Base-by-base conservation (phyloP, 495 filamentous ascomycete genomes). In the Hyaloscypha finlandica region DNA sequence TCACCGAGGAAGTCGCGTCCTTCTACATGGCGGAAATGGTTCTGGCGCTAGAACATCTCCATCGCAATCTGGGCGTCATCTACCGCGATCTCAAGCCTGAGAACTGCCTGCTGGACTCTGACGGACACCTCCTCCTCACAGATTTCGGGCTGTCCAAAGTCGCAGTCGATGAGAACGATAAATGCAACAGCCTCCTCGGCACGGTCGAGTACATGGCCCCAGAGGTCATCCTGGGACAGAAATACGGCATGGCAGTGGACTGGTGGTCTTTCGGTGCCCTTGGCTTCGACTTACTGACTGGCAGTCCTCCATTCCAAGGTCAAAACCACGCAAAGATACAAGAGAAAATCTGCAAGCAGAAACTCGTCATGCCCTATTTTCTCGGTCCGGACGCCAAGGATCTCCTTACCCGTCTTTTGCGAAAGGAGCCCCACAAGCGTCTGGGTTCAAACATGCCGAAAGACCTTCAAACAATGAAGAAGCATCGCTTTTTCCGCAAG, bases 11-110 rank as follows among this genome's bases (percentile, higher is more conserved):
- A 39, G 89, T 88, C 3, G 91, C 92, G 0, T 91, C 93, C 14
- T 99, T 98, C 76, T 99, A 99, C 85, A 95, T 98, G 90, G 95
- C 94, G 0, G 92, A 97, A 81, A 93, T 98, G 86, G 89, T 96
- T 4, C 88, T 99, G 4, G 96, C 96, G 1, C 84, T 99, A 29
- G 92, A 92, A 48, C 93, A 98, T 76, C 86, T 99, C 8, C 95
- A 99, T 81, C 85, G 90, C 64, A 92, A 85, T 63, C 87, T 97
- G 35, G 94, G 96, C 19, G 95, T 99, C 39, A 87, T 98, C 70
- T 99, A 99, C 78, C 90, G 95, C 63, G 95, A 99, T 73, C 84
- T 99, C 64, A 99, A 99, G 79, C 95, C 95, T 3, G 95, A 99
- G 76, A 99, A 99, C 78, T 97, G 94, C 73, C 91, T 99, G 53